Percentiles rank a stretch among this genome's conserved stretches.
Evolutionary conservation across 768 basidiomycete genomes (phyloP).

Genomic region (Hygrophoropsis aurantiaca): DNA sequence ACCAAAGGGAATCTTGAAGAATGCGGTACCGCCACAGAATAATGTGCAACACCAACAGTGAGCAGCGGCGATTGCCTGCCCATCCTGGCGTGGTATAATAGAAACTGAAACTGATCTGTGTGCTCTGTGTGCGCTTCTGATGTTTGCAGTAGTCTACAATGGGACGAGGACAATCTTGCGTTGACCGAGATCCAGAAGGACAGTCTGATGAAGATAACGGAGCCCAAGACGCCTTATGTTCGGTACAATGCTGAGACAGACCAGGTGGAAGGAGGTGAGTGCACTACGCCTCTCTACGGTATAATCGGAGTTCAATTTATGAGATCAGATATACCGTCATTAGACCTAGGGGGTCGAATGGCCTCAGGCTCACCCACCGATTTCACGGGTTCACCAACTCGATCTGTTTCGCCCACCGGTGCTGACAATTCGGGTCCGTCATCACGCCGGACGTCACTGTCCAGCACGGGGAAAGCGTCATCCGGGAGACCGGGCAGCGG

Average conservation of each 20-base stretch:
- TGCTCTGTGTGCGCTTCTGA: background rate
- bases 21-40: slow-evolving; percentile 52
- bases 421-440: slow-evolving; percentile 65
- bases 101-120: too few relatives aligned
- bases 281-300: background rate
- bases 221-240: slow-evolving; percentile 96
- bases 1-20: slow-evolving; percentile 90
- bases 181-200: slow-evolving; percentile 93
- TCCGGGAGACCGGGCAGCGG: slow-evolving; percentile 63
- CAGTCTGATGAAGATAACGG: slow-evolving; percentile 97
- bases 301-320: background rate
- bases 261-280: slow-evolving; percentile 77
- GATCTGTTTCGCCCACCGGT: slow-evolving; percentile 56
- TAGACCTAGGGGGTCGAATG: slow-evolving; percentile 51
- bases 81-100: background rate
- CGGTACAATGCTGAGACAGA: slow-evolving; percentile 88
- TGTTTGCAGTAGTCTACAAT: slow-evolving; percentile 71
- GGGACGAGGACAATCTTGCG: slow-evolving; percentile 95
- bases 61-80: slow-evolving; percentile 19
- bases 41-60: slow-evolving; percentile 50
- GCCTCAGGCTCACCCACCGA: slow-evolving; percentile 34
- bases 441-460: slow-evolving; percentile 73
- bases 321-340: slow-evolving; percentile 73
- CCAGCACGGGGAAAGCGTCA: slow-evolving; percentile 53
- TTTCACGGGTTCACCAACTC: slow-evolving; percentile 38